Conservation (phyloP, 768 basidiomycete genomes). For the Grammothele lineata region DNA sequence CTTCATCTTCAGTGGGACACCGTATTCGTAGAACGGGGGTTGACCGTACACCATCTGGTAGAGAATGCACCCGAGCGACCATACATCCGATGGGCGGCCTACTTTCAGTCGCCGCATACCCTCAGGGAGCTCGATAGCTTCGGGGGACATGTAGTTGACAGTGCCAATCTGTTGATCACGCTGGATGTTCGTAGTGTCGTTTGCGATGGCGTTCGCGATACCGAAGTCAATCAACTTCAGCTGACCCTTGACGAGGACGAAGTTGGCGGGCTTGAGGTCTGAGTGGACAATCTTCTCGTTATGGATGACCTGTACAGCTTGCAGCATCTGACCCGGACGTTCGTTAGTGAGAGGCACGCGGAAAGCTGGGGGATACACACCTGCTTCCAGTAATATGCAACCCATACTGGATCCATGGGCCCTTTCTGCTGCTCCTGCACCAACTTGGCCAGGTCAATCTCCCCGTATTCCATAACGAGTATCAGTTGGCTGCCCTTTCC, state of each 20-base stretch:
- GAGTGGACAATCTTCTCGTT: constrained; percentile 99
- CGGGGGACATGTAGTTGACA: constrained; percentile 98
- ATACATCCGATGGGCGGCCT: constrained; percentile 93
- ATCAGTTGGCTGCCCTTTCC: constrained; percentile 72
- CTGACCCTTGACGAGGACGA: constrained; percentile 91
- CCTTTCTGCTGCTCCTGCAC: constrained; percentile 82
- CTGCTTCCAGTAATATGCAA: constrained; percentile 97
- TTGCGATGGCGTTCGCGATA: constrained; percentile 98
- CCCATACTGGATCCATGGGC: constrained; percentile 87
- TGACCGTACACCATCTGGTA: constrained; percentile 98
- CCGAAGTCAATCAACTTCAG: constrained; percentile 98
- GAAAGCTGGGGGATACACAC: too few species aligned
- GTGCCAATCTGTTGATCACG: constrained; percentile 96
- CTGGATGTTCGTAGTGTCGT: constrained; percentile 97
- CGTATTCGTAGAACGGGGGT: constrained; percentile 86
- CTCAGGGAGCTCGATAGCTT: constrained; percentile 87
- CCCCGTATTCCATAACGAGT: constrained; percentile 96
- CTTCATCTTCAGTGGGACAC: constrained; percentile 86
- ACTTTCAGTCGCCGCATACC: constrained; percentile 90
- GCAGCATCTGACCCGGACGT: constrained; percentile 83
- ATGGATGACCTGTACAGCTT: constrained; percentile 98
- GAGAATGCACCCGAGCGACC: constrained; percentile 96
- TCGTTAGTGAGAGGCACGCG: too few species aligned
- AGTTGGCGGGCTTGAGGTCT: constrained; percentile 97
- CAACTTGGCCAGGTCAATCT: constrained; percentile 84